phyloP scores from a whole-genome alignment of 2,329 filamentous ascomycete species.

The Hysterium pulicare region DNA sequence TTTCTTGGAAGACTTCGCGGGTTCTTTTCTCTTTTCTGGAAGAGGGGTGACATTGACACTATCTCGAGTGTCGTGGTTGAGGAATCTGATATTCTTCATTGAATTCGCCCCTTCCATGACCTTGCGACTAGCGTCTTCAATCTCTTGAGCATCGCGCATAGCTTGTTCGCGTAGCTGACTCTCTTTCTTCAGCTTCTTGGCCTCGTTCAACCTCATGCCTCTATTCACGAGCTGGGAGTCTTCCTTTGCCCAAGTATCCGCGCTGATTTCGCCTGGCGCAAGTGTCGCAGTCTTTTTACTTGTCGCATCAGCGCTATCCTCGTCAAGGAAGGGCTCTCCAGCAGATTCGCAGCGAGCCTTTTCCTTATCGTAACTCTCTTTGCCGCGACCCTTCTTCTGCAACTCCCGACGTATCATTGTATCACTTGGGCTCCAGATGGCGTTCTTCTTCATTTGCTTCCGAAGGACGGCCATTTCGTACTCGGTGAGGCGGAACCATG shows the following conservation, averaged over 20 bases:
- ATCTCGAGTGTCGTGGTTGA: slow-evolving; percentile 12
- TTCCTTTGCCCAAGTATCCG: slow-evolving; percentile 54
- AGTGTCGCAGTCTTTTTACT: slow-evolving; percentile 22
- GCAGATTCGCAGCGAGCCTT: slow-evolving; percentile 58
- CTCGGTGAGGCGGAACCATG: slow-evolving; percentile 63
- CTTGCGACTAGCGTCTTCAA: slow-evolving; percentile 34
- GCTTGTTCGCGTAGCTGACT: slow-evolving; percentile 52
- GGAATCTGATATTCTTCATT: slow-evolving; percentile 32
- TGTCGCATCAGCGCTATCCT: slow-evolving; percentile 33
- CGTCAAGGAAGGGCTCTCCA: slow-evolving; percentile 63
- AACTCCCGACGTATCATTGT: slow-evolving; percentile 83
- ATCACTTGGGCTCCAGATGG: slow-evolving; percentile 77
- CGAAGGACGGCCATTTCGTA: slow-evolving; percentile 69
- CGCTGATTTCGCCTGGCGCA: slow-evolving; percentile 59
- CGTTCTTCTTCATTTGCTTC: slow-evolving; percentile 90
- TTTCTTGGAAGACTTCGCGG: slow-evolving; percentile 42
- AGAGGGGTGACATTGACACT: slow-evolving; percentile 15
- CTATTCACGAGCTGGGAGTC: slow-evolving; percentile 66
- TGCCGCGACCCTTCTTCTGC: slow-evolving; percentile 62
- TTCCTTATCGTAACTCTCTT: slow-evolving; percentile 49
- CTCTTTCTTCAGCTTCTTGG: slow-evolving; percentile 70
- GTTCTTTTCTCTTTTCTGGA: slow-evolving; percentile 20
- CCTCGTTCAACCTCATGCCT: slow-evolving; percentile 74
- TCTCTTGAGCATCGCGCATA: slow-evolving; percentile 36
- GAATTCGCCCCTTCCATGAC: slow-evolving; percentile 33